Percentiles rank a stretch among this genome's conserved stretches.
phyloP scores from a whole-genome alignment of 169 alveolate genomes.

The Plasmodium falciparum region DNA sequence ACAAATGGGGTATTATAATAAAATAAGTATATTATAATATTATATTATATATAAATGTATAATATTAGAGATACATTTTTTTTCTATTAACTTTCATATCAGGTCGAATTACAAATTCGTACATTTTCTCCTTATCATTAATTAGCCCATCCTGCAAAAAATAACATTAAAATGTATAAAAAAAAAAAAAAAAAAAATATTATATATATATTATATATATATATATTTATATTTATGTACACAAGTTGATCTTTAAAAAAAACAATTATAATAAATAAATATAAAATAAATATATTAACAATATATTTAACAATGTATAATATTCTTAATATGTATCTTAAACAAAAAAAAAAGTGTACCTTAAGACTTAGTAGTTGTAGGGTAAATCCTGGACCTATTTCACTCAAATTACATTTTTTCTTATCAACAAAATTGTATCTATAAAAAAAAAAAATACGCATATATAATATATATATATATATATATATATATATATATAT shows the following conservation, averaged over 20 bases:
- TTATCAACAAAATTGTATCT: slow-evolving; percentile 86
- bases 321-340: too few relatives aligned
- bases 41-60: too few relatives aligned
- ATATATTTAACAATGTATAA: neutral
- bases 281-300: slow-evolving; percentile 7
- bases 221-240: slow-evolving; percentile 31
- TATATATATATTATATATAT: slow-evolving; percentile 91
- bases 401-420: slow-evolving; percentile 94
- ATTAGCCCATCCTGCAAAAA: slow-evolving; percentile 87
- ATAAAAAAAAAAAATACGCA: slow-evolving; percentile 25
- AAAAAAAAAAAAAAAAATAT: slow-evolving; percentile 53
- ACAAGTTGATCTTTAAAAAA: neutral
- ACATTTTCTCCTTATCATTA: slow-evolving; percentile 89
- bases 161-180: neutral
- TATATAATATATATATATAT: too few relatives aligned
- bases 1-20: neutral
- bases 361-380: slow-evolving; percentile 95
- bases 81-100: slow-evolving; percentile 94
- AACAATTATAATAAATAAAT: slow-evolving; percentile 8
- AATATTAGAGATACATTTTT: slow-evolving; percentile 86
- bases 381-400: slow-evolving; percentile 99
- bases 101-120: slow-evolving; percentile 93
- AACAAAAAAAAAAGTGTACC: slow-evolving; percentile 83
- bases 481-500: neutral
- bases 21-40: neutral